Conservation (phyloP, 1,284 basidiomycete species). For the Trametes versicolor region DNA sequence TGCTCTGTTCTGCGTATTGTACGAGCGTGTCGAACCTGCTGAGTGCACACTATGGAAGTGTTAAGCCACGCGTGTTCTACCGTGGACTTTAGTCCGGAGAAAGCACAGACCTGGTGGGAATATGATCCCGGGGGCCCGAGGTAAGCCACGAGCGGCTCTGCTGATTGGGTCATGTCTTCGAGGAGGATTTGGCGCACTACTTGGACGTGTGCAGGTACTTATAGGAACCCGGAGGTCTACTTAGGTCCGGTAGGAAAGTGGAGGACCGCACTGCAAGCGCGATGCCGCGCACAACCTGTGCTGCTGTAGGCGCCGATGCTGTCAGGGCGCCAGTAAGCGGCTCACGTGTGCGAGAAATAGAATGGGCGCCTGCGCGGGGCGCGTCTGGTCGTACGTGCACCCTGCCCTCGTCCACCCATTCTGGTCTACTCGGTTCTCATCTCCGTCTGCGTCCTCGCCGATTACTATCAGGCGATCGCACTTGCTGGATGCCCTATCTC, state of each 20-base stretch:
- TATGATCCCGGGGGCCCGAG: slow-evolving; percentile 82
- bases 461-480: slow-evolving; percentile 16
- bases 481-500: slow-evolving; percentile 35
- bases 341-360: slow-evolving; percentile 16
- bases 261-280: not conserved
- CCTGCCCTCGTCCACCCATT: slow-evolving; percentile 3
- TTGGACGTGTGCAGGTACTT: not conserved
- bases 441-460: slow-evolving; percentile 14
- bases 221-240: not conserved
- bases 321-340: slow-evolving; percentile 4
- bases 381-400: not conserved
- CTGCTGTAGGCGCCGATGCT: slow-evolving; percentile 10
- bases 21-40: slow-evolving; percentile 62
- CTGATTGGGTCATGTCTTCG: slow-evolving; percentile 9
- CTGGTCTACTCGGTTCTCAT: slow-evolving; percentile 14
- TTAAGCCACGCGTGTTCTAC: not conserved
- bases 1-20: slow-evolving; percentile 59
- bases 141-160: slow-evolving; percentile 49
- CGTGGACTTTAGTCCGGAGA: not conserved
- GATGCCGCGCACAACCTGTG: not conserved
- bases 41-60: slow-evolving; percentile 62
- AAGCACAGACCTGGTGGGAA: slow-evolving; percentile 70
- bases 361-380: slow-evolving; percentile 4
- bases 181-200: not conserved
- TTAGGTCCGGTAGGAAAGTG: slow-evolving; percentile 3